Percentiles rank a stretch among this genome's conserved stretches.
These are phyloP conservation scores for Coelastrella sp. DNA, from an alignment of 139 green algal genomes.

Conservation along the genomic window DNA sequence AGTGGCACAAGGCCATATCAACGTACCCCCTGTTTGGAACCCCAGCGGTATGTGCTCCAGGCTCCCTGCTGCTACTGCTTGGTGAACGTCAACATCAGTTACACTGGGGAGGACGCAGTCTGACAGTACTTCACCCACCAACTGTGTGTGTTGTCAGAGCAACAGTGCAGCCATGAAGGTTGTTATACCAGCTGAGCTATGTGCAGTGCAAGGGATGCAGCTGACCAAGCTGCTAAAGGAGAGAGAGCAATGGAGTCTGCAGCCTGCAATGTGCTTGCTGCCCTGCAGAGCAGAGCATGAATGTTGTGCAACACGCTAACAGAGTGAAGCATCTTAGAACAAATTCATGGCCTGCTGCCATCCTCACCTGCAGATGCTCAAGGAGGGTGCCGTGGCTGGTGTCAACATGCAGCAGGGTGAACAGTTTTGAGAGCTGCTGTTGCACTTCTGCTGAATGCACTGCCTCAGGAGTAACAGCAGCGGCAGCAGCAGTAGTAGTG, in stretches of 20 bases:
- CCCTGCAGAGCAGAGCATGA: too few species aligned
- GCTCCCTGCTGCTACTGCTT: not conserved
- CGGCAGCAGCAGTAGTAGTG: not conserved
- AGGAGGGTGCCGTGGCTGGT: not conserved
- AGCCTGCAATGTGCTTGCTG: too few species aligned
- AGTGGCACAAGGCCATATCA: not conserved
- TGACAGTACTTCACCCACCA: not conserved
- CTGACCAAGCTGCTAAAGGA: too few species aligned
- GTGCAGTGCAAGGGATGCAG: too few species aligned
- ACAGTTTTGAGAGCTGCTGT: conserved; percentile 9
- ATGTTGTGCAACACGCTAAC: too few species aligned
- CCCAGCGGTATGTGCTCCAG: conserved; percentile 4
- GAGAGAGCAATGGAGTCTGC: too few species aligned
- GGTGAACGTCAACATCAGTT: not conserved
- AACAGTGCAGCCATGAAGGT: not conserved
- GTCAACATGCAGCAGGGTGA: conserved; percentile 28
- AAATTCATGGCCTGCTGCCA: not conserved
- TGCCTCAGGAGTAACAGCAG: not conserved
- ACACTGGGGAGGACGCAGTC: conserved; percentile 36
- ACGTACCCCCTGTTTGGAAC: conserved; percentile 39
- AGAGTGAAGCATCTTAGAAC: not conserved
- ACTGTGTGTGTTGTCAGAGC: not conserved
- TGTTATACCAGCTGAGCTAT: too few species aligned
- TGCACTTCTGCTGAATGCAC: conserved; percentile 4
- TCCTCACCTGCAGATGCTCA: conserved; percentile 23